These are phyloP conservation scores for Penicilliopsis zonata DNA, from an alignment of 495 filamentous ascomycete species.

Conservation along the genomic window DNA sequence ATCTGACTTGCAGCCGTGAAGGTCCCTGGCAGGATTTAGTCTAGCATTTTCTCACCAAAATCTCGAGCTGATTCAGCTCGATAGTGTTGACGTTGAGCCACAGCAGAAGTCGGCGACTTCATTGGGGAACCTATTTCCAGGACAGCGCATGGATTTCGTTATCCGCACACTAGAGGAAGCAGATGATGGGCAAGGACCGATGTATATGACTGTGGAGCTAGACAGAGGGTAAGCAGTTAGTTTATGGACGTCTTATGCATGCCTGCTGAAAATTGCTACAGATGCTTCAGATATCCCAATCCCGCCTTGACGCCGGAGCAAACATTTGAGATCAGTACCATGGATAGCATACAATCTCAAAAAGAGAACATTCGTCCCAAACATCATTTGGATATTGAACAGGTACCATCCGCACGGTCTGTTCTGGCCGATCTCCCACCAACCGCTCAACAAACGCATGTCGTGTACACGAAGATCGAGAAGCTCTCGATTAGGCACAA, in stretches of 20 bases:
- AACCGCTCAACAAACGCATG: conserved; percentile 24
- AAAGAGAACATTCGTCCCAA: conserved; percentile 3
- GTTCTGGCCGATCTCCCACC: conserved; percentile 12
- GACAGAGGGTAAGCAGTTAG: conserved; percentile 25
- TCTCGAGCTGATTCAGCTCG: conserved; percentile 25
- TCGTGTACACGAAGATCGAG: conserved; percentile 38
- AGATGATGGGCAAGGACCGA: conserved; percentile 2
- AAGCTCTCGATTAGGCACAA: conserved; percentile 27
- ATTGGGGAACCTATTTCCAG: conserved; percentile 34
- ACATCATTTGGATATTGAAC: conserved; percentile 11
- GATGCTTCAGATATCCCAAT: conserved; percentile 36
- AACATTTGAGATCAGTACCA: conserved; percentile 19
- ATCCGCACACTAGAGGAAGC: conserved; percentile 8
- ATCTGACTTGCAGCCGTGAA: conserved; percentile 5
- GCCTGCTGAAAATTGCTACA: conserved; percentile 3
- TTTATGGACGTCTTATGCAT: neutral
- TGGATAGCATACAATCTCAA: neutral
- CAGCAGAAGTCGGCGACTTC: conserved; percentile 11
- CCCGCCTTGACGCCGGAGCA: conserved; percentile 29
- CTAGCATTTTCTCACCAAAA: conserved; percentile 17
- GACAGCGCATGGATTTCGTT: conserved; percentile 37
- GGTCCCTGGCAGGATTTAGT: conserved; percentile 31
- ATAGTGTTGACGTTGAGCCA: conserved; percentile 23
- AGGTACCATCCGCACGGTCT: conserved; percentile 12
- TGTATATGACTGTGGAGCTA: conserved; percentile 22